Percentiles rank a stretch among this genome's conserved stretches.
Evolutionary conservation across 371 early-diverging fungal species (phyloP).

Genomic region (Zancudomyces culisetae): DNA sequence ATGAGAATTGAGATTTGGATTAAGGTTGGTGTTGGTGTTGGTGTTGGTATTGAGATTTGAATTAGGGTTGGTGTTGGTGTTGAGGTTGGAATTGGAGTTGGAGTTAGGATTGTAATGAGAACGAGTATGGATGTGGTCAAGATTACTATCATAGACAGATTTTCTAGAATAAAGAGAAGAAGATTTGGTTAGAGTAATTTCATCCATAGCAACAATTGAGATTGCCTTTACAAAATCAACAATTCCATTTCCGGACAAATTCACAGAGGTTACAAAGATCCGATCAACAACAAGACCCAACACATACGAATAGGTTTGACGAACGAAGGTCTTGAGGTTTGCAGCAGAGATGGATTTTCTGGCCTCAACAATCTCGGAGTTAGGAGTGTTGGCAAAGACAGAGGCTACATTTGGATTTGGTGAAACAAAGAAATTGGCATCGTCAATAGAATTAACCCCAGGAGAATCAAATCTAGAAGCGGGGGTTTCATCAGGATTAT

Average conservation of each 20-base stretch:
- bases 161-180: constrained; percentile 18
- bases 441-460: not conserved
- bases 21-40: not conserved
- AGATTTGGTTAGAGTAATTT: constrained; percentile 35
- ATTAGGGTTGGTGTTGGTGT: not conserved
- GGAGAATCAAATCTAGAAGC: not conserved
- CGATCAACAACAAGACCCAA: constrained; percentile 63
- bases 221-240: constrained; percentile 77
- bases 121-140: not conserved
- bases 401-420: constrained; percentile 4
- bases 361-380: not conserved
- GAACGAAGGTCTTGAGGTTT: constrained; percentile 9
- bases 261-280: constrained; percentile 46
- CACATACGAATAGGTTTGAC: constrained; percentile 31
- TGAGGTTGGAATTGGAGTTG: not conserved
- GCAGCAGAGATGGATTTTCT: not conserved
- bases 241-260: constrained; percentile 33
- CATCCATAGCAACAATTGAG: constrained; percentile 73
- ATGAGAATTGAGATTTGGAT: not conserved
- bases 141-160: constrained; percentile 5
- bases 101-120: not conserved
- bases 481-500: too few relatives aligned
- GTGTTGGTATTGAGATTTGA: not conserved
- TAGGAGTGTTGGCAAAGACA: not conserved
- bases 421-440: not conserved